phyloP scores from a whole-genome alignment of 2,329 filamentous ascomycete genomes.

The Triangularia setosa region DNA sequence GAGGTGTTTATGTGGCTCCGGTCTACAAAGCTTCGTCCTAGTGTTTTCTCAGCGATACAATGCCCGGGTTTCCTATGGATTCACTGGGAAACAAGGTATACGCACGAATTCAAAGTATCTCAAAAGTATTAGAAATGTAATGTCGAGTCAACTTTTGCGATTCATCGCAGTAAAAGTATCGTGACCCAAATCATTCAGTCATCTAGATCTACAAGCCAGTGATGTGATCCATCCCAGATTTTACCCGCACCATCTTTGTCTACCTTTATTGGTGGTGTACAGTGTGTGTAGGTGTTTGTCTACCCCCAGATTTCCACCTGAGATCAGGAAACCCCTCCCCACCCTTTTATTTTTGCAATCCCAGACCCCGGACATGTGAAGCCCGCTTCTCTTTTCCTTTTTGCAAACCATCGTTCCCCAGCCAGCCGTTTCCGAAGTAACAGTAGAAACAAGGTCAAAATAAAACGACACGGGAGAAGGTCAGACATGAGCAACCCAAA shows the following conservation, averaged over 20 bases:
- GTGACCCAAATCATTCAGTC: neutral
- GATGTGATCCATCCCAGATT: neutral
- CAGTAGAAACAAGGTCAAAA: neutral
- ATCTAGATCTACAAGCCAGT: neutral
- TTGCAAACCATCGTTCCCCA: neutral
- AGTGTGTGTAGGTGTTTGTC: neutral
- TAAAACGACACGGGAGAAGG: neutral
- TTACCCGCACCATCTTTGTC: neutral
- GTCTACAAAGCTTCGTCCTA: no score
- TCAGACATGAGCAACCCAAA: neutral
- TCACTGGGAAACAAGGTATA: no score
- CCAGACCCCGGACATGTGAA: neutral
- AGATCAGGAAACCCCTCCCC: neutral
- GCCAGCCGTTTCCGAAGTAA: neutral
- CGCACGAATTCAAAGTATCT: neutral
- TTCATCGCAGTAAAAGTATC: neutral
- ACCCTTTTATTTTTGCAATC: neutral
- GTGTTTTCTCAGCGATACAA: no score
- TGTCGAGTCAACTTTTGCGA: neutral
- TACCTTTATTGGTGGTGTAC: neutral
- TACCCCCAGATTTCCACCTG: neutral
- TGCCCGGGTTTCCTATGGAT: no score
- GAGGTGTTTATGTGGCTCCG: no score
- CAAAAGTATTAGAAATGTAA: neutral
- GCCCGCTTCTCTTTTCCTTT: neutral